phyloP scores from a whole-genome alignment of 805 yeast species.

The Monosporozyma aerobia region DNA sequence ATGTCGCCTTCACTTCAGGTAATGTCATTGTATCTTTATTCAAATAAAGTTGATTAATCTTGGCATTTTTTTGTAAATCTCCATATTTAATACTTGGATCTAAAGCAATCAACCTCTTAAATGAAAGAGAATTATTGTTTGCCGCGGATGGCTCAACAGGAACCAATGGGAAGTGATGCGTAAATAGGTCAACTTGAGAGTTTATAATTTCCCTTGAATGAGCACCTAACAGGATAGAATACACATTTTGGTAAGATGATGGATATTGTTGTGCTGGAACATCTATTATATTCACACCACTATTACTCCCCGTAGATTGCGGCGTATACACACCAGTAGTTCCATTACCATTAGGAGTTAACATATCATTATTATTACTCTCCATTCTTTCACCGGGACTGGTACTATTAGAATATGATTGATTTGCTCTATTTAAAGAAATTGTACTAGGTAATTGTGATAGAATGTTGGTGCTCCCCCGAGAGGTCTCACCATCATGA shows the following conservation, averaged over 20 bases:
- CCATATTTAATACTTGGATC: slow-evolving; percentile 10
- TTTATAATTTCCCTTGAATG: slow-evolving; percentile 19
- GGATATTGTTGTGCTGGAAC: slow-evolving; percentile 14
- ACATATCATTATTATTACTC: background rate
- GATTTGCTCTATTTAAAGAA: background rate
- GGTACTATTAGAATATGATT: background rate
- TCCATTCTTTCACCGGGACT: slow-evolving; percentile 2
- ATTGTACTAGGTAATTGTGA: background rate
- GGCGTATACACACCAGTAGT: background rate
- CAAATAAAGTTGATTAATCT: slow-evolving; percentile 58
- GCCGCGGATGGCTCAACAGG: slow-evolving; percentile 15
- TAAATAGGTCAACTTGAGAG: slow-evolving; percentile 20
- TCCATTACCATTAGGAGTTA: background rate
- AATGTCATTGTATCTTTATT: slow-evolving; percentile 42
- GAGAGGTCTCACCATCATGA: background rate
- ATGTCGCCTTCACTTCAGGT: slow-evolving; percentile 43
- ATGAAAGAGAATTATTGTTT: slow-evolving; percentile 11
- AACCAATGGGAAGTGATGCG: slow-evolving; percentile 25
- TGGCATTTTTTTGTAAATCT: slow-evolving; percentile 6
- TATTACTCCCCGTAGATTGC: background rate
- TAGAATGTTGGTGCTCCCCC: background rate
- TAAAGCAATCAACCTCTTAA: slow-evolving; percentile 15
- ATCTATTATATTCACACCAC: slow-evolving; percentile 3
- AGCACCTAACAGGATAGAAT: slow-evolving; percentile 23
- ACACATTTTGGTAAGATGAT: slow-evolving; percentile 15